These are phyloP conservation scores for Buddleja alternifolia DNA, from an alignment of 257 asterid genomes.

Conservation along the genomic window DNA sequence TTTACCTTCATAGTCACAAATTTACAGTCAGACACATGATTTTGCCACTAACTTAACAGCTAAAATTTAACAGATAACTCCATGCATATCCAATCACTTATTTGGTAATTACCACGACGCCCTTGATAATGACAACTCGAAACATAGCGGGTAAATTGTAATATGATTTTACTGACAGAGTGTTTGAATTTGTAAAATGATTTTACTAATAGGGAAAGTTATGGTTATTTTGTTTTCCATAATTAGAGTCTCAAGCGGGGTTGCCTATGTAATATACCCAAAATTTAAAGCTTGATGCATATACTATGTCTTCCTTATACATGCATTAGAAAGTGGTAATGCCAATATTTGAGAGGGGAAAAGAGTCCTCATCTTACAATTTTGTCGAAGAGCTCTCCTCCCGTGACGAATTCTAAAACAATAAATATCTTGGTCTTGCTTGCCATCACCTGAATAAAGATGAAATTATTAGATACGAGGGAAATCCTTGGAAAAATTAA, in stretches of 20 bases:
- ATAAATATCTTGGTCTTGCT: conserved; percentile 95
- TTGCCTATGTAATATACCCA: too few species aligned
- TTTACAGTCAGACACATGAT: conserved; percentile 20
- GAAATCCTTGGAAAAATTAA: not conserved
- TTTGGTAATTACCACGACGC: too few species aligned
- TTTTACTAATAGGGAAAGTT: too few species aligned
- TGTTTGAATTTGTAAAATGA: too few species aligned
- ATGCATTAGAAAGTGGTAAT: not conserved
- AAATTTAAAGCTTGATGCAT: not conserved
- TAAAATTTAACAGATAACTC: not conserved
- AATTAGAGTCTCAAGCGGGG: too few species aligned
- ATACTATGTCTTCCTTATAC: not conserved
- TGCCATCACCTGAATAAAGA: conserved; percentile 76
- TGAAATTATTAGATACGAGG: conserved; percentile 12
- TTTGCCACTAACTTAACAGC: conserved; percentile 1
- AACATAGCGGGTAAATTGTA: too few species aligned
- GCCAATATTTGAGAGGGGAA: not conserved
- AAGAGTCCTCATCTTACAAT: conserved; percentile 55
- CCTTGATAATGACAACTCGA: too few species aligned
- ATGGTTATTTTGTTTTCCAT: too few species aligned
- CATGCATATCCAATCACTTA: too few species aligned
- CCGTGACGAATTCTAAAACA: conserved; percentile 82
- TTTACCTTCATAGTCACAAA: conserved; percentile 56
- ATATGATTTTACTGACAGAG: too few species aligned
- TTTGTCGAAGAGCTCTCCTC: conserved; percentile 98